phyloP scores from a whole-genome alignment of 176 grass and related monocot species.

The Eragrostis nindensis region DNA sequence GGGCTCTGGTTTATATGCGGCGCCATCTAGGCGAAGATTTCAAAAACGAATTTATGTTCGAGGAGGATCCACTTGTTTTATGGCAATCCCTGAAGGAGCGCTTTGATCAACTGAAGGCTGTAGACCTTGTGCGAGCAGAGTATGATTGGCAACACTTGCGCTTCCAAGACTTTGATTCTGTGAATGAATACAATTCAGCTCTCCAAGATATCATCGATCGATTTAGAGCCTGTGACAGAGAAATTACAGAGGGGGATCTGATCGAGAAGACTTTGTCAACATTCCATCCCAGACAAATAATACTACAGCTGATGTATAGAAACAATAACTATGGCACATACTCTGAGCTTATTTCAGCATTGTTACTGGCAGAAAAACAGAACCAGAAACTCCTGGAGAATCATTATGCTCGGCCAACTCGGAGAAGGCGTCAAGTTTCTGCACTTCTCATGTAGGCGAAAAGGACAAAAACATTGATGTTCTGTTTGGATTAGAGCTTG shows the following conservation, averaged over 20 bases:
- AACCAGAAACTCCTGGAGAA: not conserved
- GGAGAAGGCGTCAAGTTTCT: not conserved
- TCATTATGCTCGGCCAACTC: not conserved
- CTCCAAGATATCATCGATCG: not conserved
- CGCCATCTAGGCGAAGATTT: slow-evolving; percentile 10
- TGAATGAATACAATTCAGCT: slow-evolving; percentile 21
- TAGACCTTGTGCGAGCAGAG: not conserved
- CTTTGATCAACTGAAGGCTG: not conserved
- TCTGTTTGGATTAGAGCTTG: not conserved
- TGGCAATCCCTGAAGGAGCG: slow-evolving; percentile 12
- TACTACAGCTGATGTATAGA: not conserved
- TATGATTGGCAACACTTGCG: not conserved
- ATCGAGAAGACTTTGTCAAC: slow-evolving; percentile 23
- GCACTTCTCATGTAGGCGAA: not conserved
- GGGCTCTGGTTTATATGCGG: not conserved
- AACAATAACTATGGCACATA: not conserved
- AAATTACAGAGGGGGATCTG: not conserved
- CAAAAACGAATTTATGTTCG: not conserved
- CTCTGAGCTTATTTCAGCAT: not conserved
- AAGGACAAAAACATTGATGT: not conserved
- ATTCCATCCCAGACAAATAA: not conserved
- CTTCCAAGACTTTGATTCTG: not conserved
- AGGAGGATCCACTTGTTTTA: not conserved
- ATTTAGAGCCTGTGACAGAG: not conserved
- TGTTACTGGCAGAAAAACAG: not conserved